A percentile compares a stretch with the other conserved stretches of the same genome.
Conservation (phyloP, 148 eudicot species). For the Spergularia bocconei region DNA sequence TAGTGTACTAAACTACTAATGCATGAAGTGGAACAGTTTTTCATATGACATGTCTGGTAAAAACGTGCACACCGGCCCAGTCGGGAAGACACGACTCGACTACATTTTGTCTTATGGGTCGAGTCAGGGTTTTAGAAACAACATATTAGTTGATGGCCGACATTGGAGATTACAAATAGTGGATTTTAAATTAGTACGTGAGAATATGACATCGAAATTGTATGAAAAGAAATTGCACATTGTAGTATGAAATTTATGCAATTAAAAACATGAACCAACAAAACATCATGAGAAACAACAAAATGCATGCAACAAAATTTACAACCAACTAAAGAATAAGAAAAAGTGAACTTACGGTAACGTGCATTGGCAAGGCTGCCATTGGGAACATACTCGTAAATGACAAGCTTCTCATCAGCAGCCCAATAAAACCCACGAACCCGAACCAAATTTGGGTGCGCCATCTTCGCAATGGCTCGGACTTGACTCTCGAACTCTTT, state of each 20-base stretch:
- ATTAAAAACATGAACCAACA: no score
- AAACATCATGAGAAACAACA: no score
- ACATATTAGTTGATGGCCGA: no score
- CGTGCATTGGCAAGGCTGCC: conserved; percentile 95
- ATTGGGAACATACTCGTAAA: conserved; percentile 82
- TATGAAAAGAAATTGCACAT: no score
- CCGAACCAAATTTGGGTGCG: conserved; percentile 76
- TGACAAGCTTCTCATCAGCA: conserved; percentile 75
- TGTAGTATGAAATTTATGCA: no score
- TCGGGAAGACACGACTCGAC: no score
- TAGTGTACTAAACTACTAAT: background rate
- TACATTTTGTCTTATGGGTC: no score
- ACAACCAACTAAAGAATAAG: background rate
- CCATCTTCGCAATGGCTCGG: conserved; percentile 62
- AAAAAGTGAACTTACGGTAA: conserved; percentile 49
- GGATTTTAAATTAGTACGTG: no score
- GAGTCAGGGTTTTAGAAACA: no score
- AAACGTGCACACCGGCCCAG: no score
- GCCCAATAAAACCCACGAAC: conserved; percentile 94
- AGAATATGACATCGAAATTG: no score
- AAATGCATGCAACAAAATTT: background rate
- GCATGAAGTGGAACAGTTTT: background rate
- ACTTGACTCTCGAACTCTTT: conserved; percentile 82
- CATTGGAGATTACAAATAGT: no score
- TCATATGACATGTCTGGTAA: background rate